Evolutionary conservation across 495 filamentous ascomycete genomes (phyloP).

Genomic region (Xylaria flabelliformis): DNA sequence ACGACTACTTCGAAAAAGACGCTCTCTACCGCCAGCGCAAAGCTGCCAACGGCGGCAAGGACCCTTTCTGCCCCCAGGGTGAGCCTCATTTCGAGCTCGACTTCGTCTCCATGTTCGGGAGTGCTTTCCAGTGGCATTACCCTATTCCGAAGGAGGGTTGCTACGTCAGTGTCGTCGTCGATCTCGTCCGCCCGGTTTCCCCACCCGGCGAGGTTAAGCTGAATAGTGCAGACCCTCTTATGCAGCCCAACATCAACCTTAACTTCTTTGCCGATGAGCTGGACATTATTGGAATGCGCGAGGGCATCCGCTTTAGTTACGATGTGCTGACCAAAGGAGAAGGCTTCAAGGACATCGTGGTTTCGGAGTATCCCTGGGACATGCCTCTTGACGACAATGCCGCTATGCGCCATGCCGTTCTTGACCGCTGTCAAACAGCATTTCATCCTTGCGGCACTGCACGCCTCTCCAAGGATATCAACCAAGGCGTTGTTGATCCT

Average conservation of each 20-base stretch:
- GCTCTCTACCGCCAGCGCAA: slow-evolving; percentile 58
- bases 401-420: slow-evolving; percentile 62
- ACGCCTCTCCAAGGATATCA: slow-evolving; percentile 58
- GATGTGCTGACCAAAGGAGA: slow-evolving; percentile 62
- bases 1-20: slow-evolving; percentile 55
- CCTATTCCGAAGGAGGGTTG: slow-evolving; percentile 56
- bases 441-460: slow-evolving; percentile 65
- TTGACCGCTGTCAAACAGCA: slow-evolving; percentile 64
- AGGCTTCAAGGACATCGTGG: slow-evolving; percentile 63
- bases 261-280: slow-evolving; percentile 65
- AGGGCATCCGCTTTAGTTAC: slow-evolving; percentile 62
- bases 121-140: slow-evolving; percentile 70
- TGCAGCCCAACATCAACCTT: slow-evolving; percentile 64
- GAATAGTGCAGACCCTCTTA: slow-evolving; percentile 56
- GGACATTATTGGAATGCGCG: slow-evolving; percentile 63
- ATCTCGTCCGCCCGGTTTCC: slow-evolving; percentile 63
- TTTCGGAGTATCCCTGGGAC: slow-evolving; percentile 63
- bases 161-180: slow-evolving; percentile 65
- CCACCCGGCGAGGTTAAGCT: slow-evolving; percentile 58
- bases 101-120: slow-evolving; percentile 65
- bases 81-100: slow-evolving; percentile 72
- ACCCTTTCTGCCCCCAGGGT: slow-evolving; percentile 63
- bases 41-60: slow-evolving; percentile 56
- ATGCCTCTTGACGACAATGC: slow-evolving; percentile 63
- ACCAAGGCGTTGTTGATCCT: slow-evolving; percentile 61